phyloP scores from a whole-genome alignment of 2,329 filamentous ascomycete species.

The Fusarium virguliforme region DNA sequence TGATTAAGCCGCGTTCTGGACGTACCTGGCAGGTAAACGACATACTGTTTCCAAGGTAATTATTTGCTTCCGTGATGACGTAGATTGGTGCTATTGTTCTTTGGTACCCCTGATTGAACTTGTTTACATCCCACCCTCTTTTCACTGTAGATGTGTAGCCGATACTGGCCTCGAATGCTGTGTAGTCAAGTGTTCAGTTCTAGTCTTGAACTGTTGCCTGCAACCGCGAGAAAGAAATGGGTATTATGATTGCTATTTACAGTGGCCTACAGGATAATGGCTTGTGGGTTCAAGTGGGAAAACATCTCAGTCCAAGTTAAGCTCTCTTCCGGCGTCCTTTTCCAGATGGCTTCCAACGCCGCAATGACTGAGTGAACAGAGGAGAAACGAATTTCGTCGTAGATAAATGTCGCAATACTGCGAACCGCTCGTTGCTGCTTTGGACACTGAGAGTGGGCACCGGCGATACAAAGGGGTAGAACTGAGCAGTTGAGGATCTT shows the following conservation, averaged over 20 bases:
- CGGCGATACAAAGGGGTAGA: slow-evolving; percentile 58
- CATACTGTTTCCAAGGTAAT: background rate
- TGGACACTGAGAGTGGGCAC: slow-evolving; percentile 53
- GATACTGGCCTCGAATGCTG: no score
- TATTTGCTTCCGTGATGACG: background rate
- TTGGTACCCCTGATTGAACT: background rate
- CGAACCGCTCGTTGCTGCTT: slow-evolving; percentile 51
- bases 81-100: background rate
- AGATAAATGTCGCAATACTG: slow-evolving; percentile 44
- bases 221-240: background rate
- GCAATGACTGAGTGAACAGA: slow-evolving; percentile 57
- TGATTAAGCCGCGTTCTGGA: background rate
- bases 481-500: slow-evolving; percentile 60
- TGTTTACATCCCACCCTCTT: no score
- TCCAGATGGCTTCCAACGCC: slow-evolving; percentile 47
- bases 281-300: slow-evolving; percentile 43
- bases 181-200: no score
- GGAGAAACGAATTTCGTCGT: slow-evolving; percentile 54
- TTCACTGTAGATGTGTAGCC: no score
- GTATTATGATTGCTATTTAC: background rate
- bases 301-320: slow-evolving; percentile 50
- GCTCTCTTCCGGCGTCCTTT: slow-evolving; percentile 3
- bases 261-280: slow-evolving; percentile 43
- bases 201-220: no score
- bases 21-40: background rate